A percentile compares a stretch with the other conserved stretches of the same genome.
Conservation (phyloP, 257 asterid genomes). For the Lycium barbarum region DNA sequence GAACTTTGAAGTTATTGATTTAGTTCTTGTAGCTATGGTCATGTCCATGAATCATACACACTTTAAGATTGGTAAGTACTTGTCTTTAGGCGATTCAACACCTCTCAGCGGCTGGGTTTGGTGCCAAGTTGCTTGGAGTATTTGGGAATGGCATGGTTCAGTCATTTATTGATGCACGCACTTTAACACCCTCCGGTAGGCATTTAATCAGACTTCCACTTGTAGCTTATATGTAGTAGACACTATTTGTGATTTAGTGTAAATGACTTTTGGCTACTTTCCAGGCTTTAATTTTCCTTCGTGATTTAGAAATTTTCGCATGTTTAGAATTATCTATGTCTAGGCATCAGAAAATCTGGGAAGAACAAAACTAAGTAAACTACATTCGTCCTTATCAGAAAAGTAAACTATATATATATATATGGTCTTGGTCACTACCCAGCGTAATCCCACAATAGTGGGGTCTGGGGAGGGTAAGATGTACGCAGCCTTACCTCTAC, state of each 20-base stretch:
- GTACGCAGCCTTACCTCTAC: too few species aligned
- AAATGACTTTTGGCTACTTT: neutral
- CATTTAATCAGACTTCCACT: neutral
- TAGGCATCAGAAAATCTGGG: slow-evolving; percentile 21
- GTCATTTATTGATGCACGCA: slow-evolving; percentile 88
- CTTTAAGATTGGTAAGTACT: slow-evolving; percentile 15
- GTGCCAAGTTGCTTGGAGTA: slow-evolving; percentile 95
- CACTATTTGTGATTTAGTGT: neutral
- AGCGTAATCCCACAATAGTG: too few species aligned
- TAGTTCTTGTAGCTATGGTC: neutral
- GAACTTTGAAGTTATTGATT: neutral
- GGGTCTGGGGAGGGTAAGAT: too few species aligned
- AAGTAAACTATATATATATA: neutral
- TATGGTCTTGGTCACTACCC: too few species aligned
- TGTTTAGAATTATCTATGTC: slow-evolving; percentile 13
- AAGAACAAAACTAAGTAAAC: neutral
- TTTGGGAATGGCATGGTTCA: slow-evolving; percentile 99
- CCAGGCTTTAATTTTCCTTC: neutral
- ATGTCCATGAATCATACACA: slow-evolving; percentile 12
- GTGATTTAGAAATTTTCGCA: neutral
- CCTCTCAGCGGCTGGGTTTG: slow-evolving; percentile 98
- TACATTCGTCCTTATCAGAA: neutral
- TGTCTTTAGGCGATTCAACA: slow-evolving; percentile 79
- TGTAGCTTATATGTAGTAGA: slow-evolving; percentile 15
- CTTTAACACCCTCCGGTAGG: slow-evolving; percentile 80